Percentiles rank a stretch among this genome's conserved stretches.
These are phyloP conservation scores for Botrytis hyacinthi DNA, from an alignment of 2,329 filamentous ascomycete genomes.

Conservation along the genomic window DNA sequence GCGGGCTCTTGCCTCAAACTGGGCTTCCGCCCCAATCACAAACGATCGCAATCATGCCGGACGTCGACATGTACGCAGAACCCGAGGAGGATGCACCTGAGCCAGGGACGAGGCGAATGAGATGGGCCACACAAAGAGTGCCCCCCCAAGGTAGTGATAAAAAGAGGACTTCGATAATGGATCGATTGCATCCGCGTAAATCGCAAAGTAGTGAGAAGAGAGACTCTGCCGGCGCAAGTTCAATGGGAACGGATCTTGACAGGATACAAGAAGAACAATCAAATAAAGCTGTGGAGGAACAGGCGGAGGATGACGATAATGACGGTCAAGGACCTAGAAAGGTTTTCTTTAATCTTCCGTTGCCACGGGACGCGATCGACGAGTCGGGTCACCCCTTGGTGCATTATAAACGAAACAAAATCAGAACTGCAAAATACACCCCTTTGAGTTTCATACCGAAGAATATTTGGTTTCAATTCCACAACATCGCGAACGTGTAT, in stretches of 20 bases:
- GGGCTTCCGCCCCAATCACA: conserved; percentile 20
- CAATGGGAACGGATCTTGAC: conserved; percentile 39
- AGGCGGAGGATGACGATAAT: conserved; percentile 42
- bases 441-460: conserved; percentile 93
- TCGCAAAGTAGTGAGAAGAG: conserved; percentile 61
- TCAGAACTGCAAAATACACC: conserved; percentile 96
- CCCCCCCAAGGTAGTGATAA: conserved; percentile 69
- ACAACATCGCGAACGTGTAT: conserved; percentile 98
- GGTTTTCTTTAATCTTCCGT: conserved; percentile 82
- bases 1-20: conserved; percentile 22
- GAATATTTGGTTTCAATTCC: conserved; percentile 96
- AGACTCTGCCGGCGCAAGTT: conserved; percentile 44
- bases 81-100: conserved; percentile 41
- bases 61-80: conserved; percentile 46
- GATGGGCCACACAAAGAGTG: conserved; percentile 95
- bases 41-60: conserved; percentile 19
- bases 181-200: conserved; percentile 64
- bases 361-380: conserved; percentile 73
- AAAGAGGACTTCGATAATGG: conserved; percentile 81
- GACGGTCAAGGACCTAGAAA: conserved; percentile 48
- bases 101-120: conserved; percentile 67
- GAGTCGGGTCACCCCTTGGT: conserved; percentile 73
- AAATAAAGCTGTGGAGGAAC: conserved; percentile 26
- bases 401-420: conserved; percentile 86
- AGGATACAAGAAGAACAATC: conserved; percentile 35